These are phyloP conservation scores for Tricholoma hemisulphureum DNA, from an alignment of 768 basidiomycete species.

Conservation along the genomic window DNA sequence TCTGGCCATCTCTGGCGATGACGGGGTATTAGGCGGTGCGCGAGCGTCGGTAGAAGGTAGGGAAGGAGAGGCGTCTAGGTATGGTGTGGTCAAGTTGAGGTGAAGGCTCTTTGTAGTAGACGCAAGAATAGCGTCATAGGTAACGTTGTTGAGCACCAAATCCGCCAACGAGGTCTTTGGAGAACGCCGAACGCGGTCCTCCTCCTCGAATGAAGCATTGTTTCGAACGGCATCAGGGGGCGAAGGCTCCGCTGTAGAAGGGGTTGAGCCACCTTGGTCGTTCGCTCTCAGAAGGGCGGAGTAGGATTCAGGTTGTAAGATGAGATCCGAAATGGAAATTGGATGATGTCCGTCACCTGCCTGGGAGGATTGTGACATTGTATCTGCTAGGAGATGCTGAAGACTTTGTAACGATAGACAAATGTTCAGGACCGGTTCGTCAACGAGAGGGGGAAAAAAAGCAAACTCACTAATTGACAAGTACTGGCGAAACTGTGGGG, in stretches of 20 bases:
- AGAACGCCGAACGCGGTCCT: neutral
- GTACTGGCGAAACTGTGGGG: no score
- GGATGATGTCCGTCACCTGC: neutral
- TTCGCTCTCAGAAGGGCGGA: neutral
- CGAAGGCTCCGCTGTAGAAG: neutral
- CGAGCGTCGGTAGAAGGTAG: constrained; percentile 10
- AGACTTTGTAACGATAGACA: no score
- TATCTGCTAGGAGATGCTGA: neutral
- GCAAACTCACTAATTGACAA: no score
- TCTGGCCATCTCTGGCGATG: neutral
- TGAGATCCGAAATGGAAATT: neutral
- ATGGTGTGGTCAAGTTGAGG: neutral
- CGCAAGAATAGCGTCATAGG: constrained; percentile 24
- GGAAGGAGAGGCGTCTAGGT: neutral
- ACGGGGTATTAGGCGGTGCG: constrained; percentile 21
- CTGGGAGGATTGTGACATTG: neutral
- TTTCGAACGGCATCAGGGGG: neutral
- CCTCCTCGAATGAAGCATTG: neutral
- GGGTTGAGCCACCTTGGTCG: neutral
- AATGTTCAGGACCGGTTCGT: no score
- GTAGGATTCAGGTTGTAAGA: neutral
- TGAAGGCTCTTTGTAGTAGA: constrained; percentile 16
- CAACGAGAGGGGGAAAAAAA: no score
- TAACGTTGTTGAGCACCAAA: constrained; percentile 19
- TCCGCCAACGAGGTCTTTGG: constrained; percentile 17